Percentiles rank a stretch among this genome's conserved stretches.
phyloP scores from a whole-genome alignment of 768 basidiomycete genomes.

The Serpula lacrymans region DNA sequence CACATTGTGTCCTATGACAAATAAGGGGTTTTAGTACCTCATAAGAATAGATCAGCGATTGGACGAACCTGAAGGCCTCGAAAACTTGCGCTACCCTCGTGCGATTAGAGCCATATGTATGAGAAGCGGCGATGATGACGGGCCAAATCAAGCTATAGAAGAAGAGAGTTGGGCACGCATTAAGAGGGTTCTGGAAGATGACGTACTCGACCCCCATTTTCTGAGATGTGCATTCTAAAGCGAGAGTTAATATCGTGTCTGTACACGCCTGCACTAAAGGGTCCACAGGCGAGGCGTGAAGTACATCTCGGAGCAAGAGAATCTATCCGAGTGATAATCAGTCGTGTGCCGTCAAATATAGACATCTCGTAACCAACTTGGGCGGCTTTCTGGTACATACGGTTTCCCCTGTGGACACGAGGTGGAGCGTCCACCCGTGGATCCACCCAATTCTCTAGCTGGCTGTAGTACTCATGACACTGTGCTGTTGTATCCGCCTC shows the following conservation, averaged over 20 bases:
- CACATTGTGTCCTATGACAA: conserved; percentile 24
- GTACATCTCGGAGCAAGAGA: conserved; percentile 31
- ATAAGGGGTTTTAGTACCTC: conserved; percentile 4
- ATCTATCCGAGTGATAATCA: conserved; percentile 22
- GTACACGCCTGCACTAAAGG: conserved; percentile 26
- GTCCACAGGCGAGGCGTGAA: conserved; percentile 22
- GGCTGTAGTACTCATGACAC: conserved; percentile 20
- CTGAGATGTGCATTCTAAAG: conserved; percentile 25
- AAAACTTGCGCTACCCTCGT: conserved; percentile 22
- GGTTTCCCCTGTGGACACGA: conserved; percentile 30
- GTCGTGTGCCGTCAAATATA: conserved; percentile 15
- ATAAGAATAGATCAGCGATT: neutral
- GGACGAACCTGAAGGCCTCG: conserved; percentile 27
- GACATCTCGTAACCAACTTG: conserved; percentile 26
- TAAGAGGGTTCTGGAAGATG: conserved; percentile 2
- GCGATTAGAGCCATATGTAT: conserved; percentile 20
- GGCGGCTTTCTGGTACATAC: conserved; percentile 31
- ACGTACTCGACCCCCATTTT: conserved; percentile 32
- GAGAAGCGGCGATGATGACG: conserved; percentile 28
- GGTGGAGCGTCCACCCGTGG: conserved; percentile 20
- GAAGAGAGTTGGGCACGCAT: conserved; percentile 2
- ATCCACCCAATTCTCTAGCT: conserved; percentile 24
- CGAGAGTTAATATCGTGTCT: conserved; percentile 23
- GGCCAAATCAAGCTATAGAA: conserved; percentile 27
- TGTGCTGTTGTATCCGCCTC: conserved; percentile 17